A percentile compares a stretch with the other conserved stretches of the same genome.
These are phyloP conservation scores for Paraphoma sp. DNA, from an alignment of 2,329 filamentous ascomycete species.

Conservation along the genomic window DNA sequence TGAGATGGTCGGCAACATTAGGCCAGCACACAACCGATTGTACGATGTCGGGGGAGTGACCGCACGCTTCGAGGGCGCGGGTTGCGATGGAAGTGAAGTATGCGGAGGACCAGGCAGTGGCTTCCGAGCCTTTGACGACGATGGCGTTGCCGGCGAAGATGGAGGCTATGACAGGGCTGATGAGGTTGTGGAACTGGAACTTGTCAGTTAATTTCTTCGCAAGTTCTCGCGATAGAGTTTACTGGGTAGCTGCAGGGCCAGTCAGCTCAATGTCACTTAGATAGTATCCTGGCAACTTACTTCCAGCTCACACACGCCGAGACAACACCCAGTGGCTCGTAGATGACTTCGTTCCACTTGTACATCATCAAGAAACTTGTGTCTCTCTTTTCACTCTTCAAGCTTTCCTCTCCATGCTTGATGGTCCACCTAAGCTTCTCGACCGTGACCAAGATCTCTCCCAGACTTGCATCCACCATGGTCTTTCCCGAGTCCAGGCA, in stretches of 20 bases:
- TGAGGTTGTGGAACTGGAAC: conserved; percentile 83
- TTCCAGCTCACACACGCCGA: conserved; percentile 97
- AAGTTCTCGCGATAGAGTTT: conserved; percentile 15
- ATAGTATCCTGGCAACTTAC: conserved; percentile 56
- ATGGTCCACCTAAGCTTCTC: conserved; percentile 97
- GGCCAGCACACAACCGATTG: conserved; percentile 91
- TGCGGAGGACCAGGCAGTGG: conserved; percentile 87
- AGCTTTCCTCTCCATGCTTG: conserved; percentile 82
- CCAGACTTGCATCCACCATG: conserved; percentile 89
- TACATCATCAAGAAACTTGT: conserved; percentile 95
- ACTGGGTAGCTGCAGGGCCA: conserved; percentile 50
- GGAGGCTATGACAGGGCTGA: conserved; percentile 87
- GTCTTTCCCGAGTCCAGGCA: conserved; percentile 97
- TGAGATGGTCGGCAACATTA: conserved; percentile 78
- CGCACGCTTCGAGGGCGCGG: conserved; percentile 80
- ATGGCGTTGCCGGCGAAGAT: conserved; percentile 92
- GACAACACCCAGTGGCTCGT: conserved; percentile 92
- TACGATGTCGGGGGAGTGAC: conserved; percentile 80
- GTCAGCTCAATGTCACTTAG: conserved; percentile 10
- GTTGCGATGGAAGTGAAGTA: conserved; percentile 84
- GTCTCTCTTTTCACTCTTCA: conserved; percentile 74
- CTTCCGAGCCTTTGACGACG: conserved; percentile 92
- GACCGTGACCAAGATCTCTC: conserved; percentile 90
- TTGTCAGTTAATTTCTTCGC: conserved; percentile 35
- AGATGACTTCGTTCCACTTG: conserved; percentile 88